Conservation (phyloP, 2,329 filamentous ascomycete species). For the Huntiella bhutanensis region DNA sequence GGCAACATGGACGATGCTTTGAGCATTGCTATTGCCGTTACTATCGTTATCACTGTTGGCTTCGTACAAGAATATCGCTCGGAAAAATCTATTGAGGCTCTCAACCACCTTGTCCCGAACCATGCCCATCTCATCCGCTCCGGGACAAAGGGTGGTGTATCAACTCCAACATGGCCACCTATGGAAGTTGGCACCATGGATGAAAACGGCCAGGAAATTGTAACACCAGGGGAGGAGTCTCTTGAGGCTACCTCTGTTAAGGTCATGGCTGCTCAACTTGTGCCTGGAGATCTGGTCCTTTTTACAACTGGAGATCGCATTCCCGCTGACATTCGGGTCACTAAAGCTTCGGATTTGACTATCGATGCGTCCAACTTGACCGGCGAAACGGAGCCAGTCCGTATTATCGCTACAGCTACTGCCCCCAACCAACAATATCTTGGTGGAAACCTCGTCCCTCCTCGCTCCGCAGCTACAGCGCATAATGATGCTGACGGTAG, state of each 20-base stretch:
- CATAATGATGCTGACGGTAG: conserved; percentile 43
- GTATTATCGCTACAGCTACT: conserved; percentile 49
- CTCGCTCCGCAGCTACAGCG: conserved; percentile 15
- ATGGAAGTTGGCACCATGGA: conserved; percentile 19
- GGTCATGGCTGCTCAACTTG: conserved; percentile 70
- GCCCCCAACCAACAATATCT: conserved; percentile 8
- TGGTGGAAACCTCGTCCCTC: conserved; percentile 3
- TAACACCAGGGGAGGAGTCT: conserved; percentile 40
- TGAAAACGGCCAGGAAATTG: conserved; percentile 24
- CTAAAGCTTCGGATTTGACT: conserved; percentile 68
- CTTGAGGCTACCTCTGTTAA: conserved; percentile 61
- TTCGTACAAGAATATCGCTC: conserved; percentile 97
- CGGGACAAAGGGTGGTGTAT: conserved; percentile 17
- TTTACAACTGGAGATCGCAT: conserved; percentile 95
- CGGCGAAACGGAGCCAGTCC: conserved; percentile 85
- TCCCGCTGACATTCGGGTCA: conserved; percentile 88
- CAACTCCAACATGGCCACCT: conserved; percentile 30
- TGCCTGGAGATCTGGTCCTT: conserved; percentile 79
- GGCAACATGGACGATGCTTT: conserved; percentile 89
- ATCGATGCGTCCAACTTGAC: conserved; percentile 96
- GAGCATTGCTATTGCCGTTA: conserved; percentile 89
- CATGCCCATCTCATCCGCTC: conserved; percentile 81
- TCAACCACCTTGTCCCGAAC: conserved; percentile 86
- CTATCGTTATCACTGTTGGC: conserved; percentile 87
- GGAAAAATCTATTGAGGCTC: conserved; percentile 87